phyloP scores from a whole-genome alignment of 768 basidiomycete species.

The Lactarius quietus region DNA sequence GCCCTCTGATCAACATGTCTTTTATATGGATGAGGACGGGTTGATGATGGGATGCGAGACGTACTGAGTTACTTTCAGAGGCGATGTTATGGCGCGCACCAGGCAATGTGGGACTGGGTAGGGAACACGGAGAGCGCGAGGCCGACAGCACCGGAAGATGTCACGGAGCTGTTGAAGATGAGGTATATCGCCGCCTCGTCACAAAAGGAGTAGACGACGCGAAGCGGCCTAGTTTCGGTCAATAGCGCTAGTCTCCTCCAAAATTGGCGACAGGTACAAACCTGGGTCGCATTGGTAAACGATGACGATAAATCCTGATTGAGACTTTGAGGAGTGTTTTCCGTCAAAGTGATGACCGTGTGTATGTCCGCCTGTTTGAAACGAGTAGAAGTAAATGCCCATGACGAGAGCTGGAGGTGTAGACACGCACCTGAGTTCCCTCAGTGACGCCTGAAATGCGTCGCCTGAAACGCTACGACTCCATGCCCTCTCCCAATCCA shows the following conservation, averaged over 20 bases:
- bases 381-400: neutral
- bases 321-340: slow-evolving; percentile 46
- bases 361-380: slow-evolving; percentile 30
- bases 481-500: slow-evolving; percentile 56
- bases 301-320: no score
- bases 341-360: slow-evolving; percentile 52
- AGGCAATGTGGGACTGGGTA: slow-evolving; percentile 31
- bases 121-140: slow-evolving; percentile 39
- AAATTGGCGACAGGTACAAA: slow-evolving; percentile 31
- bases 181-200: slow-evolving; percentile 76
- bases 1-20: slow-evolving; percentile 56
- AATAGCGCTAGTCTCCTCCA: neutral
- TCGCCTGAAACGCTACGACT: slow-evolving; percentile 30
- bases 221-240: slow-evolving; percentile 59
- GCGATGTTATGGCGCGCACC: slow-evolving; percentile 44
- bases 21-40: neutral
- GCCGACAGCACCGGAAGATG: slow-evolving; percentile 64
- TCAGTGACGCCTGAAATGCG: slow-evolving; percentile 40
- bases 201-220: slow-evolving; percentile 77
- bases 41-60: neutral
- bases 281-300: slow-evolving; percentile 45
- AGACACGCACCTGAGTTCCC: slow-evolving; percentile 36
- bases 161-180: slow-evolving; percentile 49
- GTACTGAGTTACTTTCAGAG: slow-evolving; percentile 52
- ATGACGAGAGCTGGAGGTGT: neutral